Percentiles rank a stretch among this genome's conserved stretches.
Evolutionary conservation across 495 filamentous ascomycete species (phyloP).

Genomic region (Trypethelium eluteriae): DNA sequence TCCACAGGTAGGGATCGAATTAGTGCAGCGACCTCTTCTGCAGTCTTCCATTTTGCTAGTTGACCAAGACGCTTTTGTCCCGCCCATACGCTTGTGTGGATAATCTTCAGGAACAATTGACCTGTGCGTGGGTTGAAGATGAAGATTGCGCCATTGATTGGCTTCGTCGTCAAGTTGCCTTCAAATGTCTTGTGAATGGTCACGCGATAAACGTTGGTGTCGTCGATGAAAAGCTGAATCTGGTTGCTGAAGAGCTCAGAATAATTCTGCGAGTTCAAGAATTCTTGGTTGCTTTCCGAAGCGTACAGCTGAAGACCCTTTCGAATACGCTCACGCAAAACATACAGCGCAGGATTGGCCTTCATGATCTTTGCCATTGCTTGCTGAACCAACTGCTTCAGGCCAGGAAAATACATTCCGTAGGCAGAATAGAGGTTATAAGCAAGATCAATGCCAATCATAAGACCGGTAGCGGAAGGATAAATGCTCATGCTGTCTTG

Average conservation of each 20-base stretch:
- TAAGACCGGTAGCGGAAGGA: conserved; percentile 92
- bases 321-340: conserved; percentile 92
- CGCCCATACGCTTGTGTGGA: conserved; percentile 99
- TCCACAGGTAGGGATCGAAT: conserved; percentile 96
- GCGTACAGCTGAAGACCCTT: conserved; percentile 98
- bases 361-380: conserved; percentile 99
- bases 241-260: conserved; percentile 99
- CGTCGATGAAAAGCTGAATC: conserved; percentile 97
- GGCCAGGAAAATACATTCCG: conserved; percentile 95
- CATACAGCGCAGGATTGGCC: conserved; percentile 94
- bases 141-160: conserved; percentile 99
- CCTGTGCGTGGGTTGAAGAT: conserved; percentile 99
- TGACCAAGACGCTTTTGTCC: conserved; percentile 99
- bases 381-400: conserved; percentile 94
- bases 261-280: conserved; percentile 99
- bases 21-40: conserved; percentile 97
- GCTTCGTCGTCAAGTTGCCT: conserved; percentile 97
- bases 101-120: conserved; percentile 98
- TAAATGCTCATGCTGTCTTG: conserved; percentile 99
- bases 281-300: conserved; percentile 98
- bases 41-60: conserved; percentile 99
- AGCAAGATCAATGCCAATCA: conserved; percentile 96
- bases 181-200: conserved; percentile 99
- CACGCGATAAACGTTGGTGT: conserved; percentile 98
- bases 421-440: conserved; percentile 98